Base-by-base conservation (phyloP, 306 rosid genomes). In the Parietaria judaica region DNA sequence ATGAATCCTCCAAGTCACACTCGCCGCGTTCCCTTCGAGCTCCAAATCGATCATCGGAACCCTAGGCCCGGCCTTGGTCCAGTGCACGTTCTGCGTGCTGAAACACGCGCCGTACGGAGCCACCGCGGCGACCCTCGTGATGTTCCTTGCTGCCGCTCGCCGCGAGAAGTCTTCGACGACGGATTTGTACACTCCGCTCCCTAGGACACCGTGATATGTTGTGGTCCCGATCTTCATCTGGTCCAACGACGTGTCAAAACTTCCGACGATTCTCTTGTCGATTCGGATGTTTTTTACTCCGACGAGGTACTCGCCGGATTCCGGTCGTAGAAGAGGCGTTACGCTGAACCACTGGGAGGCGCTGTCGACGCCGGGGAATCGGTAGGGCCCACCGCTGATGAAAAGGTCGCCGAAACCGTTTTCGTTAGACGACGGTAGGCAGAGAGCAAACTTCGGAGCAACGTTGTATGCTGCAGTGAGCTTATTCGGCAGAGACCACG, bases 91-190 rank as follows among this genome's bases (percentile, higher is more conserved):
- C 1, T 63, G 53, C 4, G 66, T 60, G 6, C 58, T 37, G 49
- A 65, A 88, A 56, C 96, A 88, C 0, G 75, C 78, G 12, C 77
- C 79, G 49, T 82, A 88, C 11, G 94, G 89, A 17, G 74, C 73
- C 7, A 88, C 65, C 0, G 94, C 67, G 9, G 69, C 14, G 56
- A 77, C 81, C 44, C 79, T 69, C 3, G 66, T 52, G 15, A 69
- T 76, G 14, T 36, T 36, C 15, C 15, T 49, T 1, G 15, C 53
- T 2, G 4, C 53, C 1, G 45, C 45, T 8, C 45, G 45, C 3
- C 45, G 6, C 45, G 45, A 41, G 45, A 8, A 80, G 12, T 59
- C 74, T 1, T 10, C 37, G 35, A 77, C 62, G 6, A 76, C 56
- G 51, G 82, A 31, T 2, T 11, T 3, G 54, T 66, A 70, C 15